These are phyloP conservation scores for Salix caprea DNA, from an alignment of 345 rosid species.

Conservation along the genomic window DNA sequence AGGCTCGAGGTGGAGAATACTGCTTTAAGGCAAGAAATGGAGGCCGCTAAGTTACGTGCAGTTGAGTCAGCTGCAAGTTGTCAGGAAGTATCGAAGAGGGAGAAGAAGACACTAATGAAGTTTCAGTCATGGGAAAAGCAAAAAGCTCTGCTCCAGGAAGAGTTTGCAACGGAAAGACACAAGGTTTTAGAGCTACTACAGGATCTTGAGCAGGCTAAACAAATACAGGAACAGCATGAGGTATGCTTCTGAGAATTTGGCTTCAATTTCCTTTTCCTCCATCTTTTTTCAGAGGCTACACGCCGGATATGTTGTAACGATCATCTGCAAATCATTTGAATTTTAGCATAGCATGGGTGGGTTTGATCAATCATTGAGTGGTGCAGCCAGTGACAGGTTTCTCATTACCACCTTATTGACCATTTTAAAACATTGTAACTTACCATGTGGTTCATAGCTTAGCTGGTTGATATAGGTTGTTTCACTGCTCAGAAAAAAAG, in stretches of 20 bases:
- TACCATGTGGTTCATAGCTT: slow-evolving; percentile 5
- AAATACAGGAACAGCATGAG: slow-evolving; percentile 45
- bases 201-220: slow-evolving; percentile 51
- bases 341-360: slow-evolving; percentile 8
- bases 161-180: slow-evolving; percentile 53
- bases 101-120: slow-evolving; percentile 56
- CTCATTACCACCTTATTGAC: neutral
- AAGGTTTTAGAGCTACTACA: slow-evolving; percentile 44
- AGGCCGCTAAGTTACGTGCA: slow-evolving; percentile 61
- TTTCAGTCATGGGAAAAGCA: slow-evolving; percentile 81
- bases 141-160: slow-evolving; percentile 64
- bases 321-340: slow-evolving; percentile 1
- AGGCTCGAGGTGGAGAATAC: slow-evolving; percentile 79
- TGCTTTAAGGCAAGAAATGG: slow-evolving; percentile 64
- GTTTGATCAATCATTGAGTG: slow-evolving; percentile 8
- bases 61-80: slow-evolving; percentile 66
- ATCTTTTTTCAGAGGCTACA: slow-evolving; percentile 2
- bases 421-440: neutral
- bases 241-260: slow-evolving; percentile 30
- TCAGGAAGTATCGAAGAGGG: slow-evolving; percentile 70
- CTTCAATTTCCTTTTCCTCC: slow-evolving; percentile 1
- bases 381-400: slow-evolving; percentile 11
- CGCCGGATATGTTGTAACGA: neutral
- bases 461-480: slow-evolving; percentile 6
- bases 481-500: neutral